Evolutionary conservation across 305 asterid genomes (phyloP), one percentile per base, ranked within the genome.

Genomic region (Plantago lanceolata): DNA sequence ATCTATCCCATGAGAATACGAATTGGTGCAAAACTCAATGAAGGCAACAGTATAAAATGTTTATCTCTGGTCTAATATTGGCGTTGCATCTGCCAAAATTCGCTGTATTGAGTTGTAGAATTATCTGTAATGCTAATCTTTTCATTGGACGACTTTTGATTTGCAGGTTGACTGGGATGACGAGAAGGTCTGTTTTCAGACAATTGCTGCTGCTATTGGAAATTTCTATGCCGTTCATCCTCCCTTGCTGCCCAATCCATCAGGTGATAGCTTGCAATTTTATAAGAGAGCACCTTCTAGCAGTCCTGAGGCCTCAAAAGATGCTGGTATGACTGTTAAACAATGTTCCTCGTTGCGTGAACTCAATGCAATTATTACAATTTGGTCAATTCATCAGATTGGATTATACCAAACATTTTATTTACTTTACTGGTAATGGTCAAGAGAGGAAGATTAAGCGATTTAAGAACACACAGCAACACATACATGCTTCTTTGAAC

Each of bases 171-270:
- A 87, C 56, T 93, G 99, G 99, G 89, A 87, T 57, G 84, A 85
- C 29, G 98, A 93, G 85, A 86, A 75, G 77, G 40, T 65, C 43
- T 93, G 99, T 79, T 89, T 93, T 71, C 95, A 87, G 77, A 82
- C 96, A 48, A 81, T 93, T 71, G 97, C 96, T 75, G 99, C 96
- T 77, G 89, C 96, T 65, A 84, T 93, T 63, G 99, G 90, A 53
- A 84, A 78, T 70, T 93, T 89, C 71, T 89, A 93, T 61, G 97
- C 97, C 60, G 76, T 93, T 69, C 90, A 90, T 83, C 92, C 96
- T 48, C 99, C 99, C n/a, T 21, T 93, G 75, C 71, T 93, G 78
- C 99, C 97, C 51, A 89, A 87, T 69, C 99, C 97, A 45, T 83
- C 90, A 16, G 90, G 92, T 26, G 84, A 83, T 61, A 86, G 87